Evolutionary conservation across 176 grass and related monocot genomes (phyloP), one percentile per base, ranked within the genome.

Genomic region (Oryza longistaminata): DNA sequence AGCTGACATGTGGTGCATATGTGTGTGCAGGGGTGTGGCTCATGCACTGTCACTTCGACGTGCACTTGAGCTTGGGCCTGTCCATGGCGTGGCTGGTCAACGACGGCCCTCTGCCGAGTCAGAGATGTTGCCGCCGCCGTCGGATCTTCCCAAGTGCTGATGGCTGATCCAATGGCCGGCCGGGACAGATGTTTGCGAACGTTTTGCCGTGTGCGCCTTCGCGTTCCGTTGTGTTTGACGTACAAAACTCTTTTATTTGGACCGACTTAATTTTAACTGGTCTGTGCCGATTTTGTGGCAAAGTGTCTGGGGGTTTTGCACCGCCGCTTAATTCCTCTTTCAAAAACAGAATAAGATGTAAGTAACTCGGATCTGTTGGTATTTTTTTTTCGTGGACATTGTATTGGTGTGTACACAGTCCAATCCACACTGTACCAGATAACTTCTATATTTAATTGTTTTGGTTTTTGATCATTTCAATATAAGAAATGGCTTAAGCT

Each of bases 41-140:
- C 12, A 92, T 94, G 84, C 92, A 94, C 43, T 94, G 92, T 37
- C 92, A 94, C 79, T 92, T 94, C 45, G 92, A 92, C 65, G 80
- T 94, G 26, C 92, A 94, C 79, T 9, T 94, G 73, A 94, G 90
- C 81, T 94, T 90, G 90, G 92, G 92, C 24, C 68, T 94, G 60
- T 85, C 87, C 70, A 94, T 92, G 90, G 92, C 90, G 66, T 94
- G 92, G 92, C 71, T 94, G 12, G 81, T 92, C 73, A 77, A 85
- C 61, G 92, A 94, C 82, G 92, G 92, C 6, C 83, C 83, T 24
- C 73, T 85, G 65, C 81, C 77, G 0, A 80, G 85, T 13, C 90
- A 92, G 75, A 92, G 61, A 87, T 94, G 81, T 4, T 87, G 21
- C 90, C 89, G 17, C 92, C 92, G 17, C 92, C 92, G n/a, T 85